Conservation (phyloP, 768 basidiomycete species). For the Calocybe cyanea region DNA sequence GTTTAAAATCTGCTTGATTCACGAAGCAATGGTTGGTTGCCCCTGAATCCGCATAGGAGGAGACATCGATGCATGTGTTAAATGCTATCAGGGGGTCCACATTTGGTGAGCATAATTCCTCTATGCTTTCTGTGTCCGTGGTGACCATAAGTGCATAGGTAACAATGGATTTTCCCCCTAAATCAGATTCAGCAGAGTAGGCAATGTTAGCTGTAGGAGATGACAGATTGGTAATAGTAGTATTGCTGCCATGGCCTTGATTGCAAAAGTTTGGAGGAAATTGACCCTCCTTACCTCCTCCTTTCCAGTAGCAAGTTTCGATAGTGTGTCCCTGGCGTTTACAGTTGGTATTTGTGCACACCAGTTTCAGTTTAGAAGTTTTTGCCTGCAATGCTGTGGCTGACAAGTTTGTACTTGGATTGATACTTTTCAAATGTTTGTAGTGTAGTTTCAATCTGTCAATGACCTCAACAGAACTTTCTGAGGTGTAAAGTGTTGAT, state of each 20-base stretch:
- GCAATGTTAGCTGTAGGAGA: background rate
- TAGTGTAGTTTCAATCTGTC: background rate
- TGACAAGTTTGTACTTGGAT: background rate
- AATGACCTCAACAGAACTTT: too few species aligned
- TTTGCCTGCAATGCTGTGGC: background rate
- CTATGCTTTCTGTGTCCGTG: too few species aligned
- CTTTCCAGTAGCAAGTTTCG: conserved; percentile 8
- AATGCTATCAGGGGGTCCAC: background rate
- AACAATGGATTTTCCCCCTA: background rate
- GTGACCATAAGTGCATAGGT: background rate
- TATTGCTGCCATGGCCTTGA: background rate
- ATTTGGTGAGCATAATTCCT: background rate
- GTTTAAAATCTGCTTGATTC: background rate
- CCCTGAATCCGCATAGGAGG: background rate
- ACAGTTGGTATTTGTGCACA: background rate
- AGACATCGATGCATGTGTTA: background rate
- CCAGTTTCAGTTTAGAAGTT: background rate
- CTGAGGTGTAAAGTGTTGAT: too few species aligned
- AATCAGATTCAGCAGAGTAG: too few species aligned
- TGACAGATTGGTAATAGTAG: too few species aligned
- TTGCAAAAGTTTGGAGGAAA: conserved; percentile 3
- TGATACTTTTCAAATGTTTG: background rate
- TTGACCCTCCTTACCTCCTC: conserved; percentile 11
- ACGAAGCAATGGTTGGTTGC: background rate
- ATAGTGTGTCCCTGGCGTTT: background rate